Evolutionary conservation across 1,284 basidiomycete species (phyloP).

Genomic region (Sphagnurus paluster): DNA sequence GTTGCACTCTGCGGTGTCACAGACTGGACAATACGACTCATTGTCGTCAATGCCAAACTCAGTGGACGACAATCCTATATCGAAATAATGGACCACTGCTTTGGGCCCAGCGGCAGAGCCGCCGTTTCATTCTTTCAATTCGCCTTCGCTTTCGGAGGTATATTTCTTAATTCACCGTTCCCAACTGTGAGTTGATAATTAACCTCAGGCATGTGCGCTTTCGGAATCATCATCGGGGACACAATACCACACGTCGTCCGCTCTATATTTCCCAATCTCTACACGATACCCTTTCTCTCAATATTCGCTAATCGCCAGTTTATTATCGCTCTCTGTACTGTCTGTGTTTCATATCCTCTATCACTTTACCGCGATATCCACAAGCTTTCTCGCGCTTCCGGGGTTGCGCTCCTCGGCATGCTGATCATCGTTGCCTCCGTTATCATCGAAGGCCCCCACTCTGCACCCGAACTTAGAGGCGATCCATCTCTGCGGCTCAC

Average conservation of each 20-base stretch:
- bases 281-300: conserved; percentile 67
- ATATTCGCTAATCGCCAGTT: conserved; percentile 87
- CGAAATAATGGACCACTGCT: conserved; percentile 95
- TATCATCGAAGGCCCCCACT: conserved; percentile 82
- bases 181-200: conserved; percentile 9
- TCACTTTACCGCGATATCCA: conserved; percentile 97
- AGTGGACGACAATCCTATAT: conserved; percentile 93
- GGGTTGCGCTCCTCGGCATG: conserved; percentile 91
- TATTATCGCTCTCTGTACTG: conserved; percentile 83
- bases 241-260: conserved; percentile 95
- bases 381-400: conserved; percentile 91
- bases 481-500: conserved; percentile 71
- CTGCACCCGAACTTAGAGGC: conserved; percentile 80
- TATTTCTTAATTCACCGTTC: conserved; percentile 25
- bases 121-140: conserved; percentile 98
- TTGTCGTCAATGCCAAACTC: conserved; percentile 94
- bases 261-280: conserved; percentile 80
- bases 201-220: conserved; percentile 85
- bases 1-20: conserved; percentile 83
- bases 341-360: conserved; percentile 91
- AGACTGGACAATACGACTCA: conserved; percentile 98
- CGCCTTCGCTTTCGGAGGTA: conserved; percentile 94
- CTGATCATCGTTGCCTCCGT: conserved; percentile 90
- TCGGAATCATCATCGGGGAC: conserved; percentile 94
- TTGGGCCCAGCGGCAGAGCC: conserved; percentile 84